Evolutionary conservation across 31 red algal species (phyloP).

Genomic region (Asparagopsis taxiformis): DNA sequence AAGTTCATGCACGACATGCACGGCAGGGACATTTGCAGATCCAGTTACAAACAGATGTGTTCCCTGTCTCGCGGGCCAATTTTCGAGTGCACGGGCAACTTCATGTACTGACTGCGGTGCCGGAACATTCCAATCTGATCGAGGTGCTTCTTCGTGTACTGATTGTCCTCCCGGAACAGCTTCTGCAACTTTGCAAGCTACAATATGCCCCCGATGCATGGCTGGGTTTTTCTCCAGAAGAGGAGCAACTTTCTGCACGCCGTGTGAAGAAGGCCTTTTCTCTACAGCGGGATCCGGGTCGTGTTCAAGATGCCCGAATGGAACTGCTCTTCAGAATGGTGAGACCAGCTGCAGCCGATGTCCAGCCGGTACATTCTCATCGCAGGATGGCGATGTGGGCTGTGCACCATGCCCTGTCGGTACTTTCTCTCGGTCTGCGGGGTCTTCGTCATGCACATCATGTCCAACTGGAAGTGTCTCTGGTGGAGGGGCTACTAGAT

Average conservation of each 20-base stretch:
- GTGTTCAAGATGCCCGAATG: not conserved
- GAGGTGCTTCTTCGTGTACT: not conserved
- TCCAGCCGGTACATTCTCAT: not conserved
- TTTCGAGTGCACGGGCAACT: not conserved
- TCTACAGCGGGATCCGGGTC: not conserved
- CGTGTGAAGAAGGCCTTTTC: not conserved
- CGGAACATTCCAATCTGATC: not conserved
- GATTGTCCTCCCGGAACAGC: not conserved
- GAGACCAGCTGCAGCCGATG: too few species aligned
- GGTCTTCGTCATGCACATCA: not conserved
- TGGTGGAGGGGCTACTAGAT: not conserved
- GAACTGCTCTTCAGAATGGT: not conserved
- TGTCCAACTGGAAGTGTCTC: not conserved
- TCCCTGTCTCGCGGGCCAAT: not conserved
- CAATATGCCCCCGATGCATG: not conserved
- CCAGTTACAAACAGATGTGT: not conserved
- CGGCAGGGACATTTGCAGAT: not conserved
- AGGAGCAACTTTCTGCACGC: not conserved
- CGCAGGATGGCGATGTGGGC: not conserved
- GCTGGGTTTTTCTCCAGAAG: not conserved
- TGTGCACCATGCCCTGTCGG: not conserved
- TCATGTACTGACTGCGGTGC: not conserved
- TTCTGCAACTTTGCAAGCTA: not conserved
- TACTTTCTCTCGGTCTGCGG: not conserved
- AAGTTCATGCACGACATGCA: not conserved